Conservation (phyloP, 257 asterid species). For the Echites panduratus region DNA sequence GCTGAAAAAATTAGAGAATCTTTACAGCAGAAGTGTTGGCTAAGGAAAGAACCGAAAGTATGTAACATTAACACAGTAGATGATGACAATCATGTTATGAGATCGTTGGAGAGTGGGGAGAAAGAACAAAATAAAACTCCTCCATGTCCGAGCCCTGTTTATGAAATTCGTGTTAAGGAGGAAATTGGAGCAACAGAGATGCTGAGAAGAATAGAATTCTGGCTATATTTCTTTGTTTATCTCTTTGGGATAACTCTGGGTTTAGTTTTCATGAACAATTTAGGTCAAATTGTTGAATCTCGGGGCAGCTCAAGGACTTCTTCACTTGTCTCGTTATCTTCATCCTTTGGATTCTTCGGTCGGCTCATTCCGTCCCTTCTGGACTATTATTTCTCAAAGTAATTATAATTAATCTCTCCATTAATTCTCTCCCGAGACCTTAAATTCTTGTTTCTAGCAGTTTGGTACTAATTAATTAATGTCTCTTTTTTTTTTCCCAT, state of each 20-base stretch:
- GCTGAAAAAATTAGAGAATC: conserved; percentile 41
- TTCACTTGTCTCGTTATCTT: conserved; percentile 52
- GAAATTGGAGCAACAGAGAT: conserved; percentile 46
- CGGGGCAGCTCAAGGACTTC: conserved; percentile 48
- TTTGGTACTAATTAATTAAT: neutral
- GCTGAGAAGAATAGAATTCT: conserved; percentile 52
- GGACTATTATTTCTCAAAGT: conserved; percentile 49
- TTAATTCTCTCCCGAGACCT: too few relatives aligned
- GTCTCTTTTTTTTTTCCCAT: too few relatives aligned
- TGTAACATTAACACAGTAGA: conserved; percentile 14
- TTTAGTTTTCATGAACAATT: conserved; percentile 58
- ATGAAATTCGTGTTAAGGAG: conserved; percentile 22
- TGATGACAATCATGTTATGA: neutral
- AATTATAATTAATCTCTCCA: neutral
- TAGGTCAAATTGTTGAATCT: conserved; percentile 72
- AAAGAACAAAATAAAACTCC: neutral
- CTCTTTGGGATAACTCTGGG: conserved; percentile 73
- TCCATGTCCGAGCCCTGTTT: neutral
- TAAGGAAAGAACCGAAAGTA: conserved; percentile 30
- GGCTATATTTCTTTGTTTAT: conserved; percentile 61
- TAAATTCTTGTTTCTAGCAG: too few relatives aligned
- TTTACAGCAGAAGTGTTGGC: conserved; percentile 38
- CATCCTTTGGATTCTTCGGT: conserved; percentile 73
- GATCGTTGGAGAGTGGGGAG: conserved; percentile 13
- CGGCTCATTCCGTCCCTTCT: conserved; percentile 63